Evolutionary conservation across 1,139 yeast genomes (phyloP), one percentile per base, ranked within the genome.

Genomic region (Yamadazyma mexicana): DNA sequence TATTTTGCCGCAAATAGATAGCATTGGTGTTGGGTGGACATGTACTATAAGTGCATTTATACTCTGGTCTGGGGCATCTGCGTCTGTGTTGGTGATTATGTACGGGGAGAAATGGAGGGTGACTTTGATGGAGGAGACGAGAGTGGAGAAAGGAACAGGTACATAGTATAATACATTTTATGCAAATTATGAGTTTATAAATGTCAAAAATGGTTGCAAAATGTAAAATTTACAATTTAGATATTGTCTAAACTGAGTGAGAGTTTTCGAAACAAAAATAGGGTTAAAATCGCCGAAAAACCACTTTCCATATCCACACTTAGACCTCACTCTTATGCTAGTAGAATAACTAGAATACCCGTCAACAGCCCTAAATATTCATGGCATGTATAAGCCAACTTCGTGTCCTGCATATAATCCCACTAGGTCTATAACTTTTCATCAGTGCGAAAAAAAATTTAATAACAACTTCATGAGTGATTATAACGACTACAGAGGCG

Each of bases 21-120:
- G 52, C 17, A 73, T 77, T 35, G 81, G 81, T 1, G 62, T 75
- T 28, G 81, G 81, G 2, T 74, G 79, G 78, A 61, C 77, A 3
- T 60, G 68, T 41, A 69, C 77, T 0, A 60, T 71, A 9, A 58
- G 69, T 17, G 69, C 71, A 4, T 45, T 58, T 28, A 51, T 63
- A 5, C 45, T 66, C 1, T 55, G 61, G 56, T 14, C 48, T 10
- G 69, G 66, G 1, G 41, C 49, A 17, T 43, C 23, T 2, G 42
- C 49, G 24, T 46, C 50, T 9, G n/a, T 51, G 11, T 35, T 50
- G 1, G 38, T 53, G 12, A 42, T 58, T 9, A 32, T 36, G 31
- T 50, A 32, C 34, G 61, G 61, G 3, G 56, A 53, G 32, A 24
- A 31, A 9, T 35, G 54, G 40, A 40, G 59, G 11, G n/a, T 16